Base-by-base conservation (phyloP, 345 rosid genomes). In the Litchi chinensis region DNA sequence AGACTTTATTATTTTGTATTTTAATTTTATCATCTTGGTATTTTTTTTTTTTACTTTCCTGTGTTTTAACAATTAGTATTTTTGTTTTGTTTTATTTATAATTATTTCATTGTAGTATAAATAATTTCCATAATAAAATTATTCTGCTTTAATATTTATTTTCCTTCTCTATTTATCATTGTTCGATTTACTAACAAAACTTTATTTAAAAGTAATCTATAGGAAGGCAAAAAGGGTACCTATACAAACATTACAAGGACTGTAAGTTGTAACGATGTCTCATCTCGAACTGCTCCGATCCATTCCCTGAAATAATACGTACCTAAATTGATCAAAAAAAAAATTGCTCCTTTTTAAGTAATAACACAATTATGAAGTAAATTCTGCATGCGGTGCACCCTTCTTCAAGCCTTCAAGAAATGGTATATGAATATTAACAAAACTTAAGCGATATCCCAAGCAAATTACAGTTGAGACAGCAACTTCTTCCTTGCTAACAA, bases 361-460 rank as follows among this genome's bases (percentile, higher is more conserved):
- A 65, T n/a, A 50, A 48, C 37, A 39, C 5, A 39, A 12, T 26
- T n/a, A n/a, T 39, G n/a, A 60, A 75, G n/a, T 46, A n/a, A 75
- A 44, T 3, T 46, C 43, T 65, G 64, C 60, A 64, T 5, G 28
- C 48, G 10, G 12, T 39, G 22, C 43, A 18, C 43, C 13, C 50
- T 63, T 44, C 28, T 40, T 16, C 1, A 60, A 62, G 57, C n/a
- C 19, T 13, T 52, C 19, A 0, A 10, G 56, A 50, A 50, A 71
- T 1, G 11, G n/a, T 19, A 32, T 39, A 7, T 18, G 48, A 75
- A 66, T 65, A 69, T 64, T 18, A 74, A 5, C 79, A 59, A 75
- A 95, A 93, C 98, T 90, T 92, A 71, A 93, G 94, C 50, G 98
- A 81, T 93, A 95, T 65, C 97, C 95, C 86, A 93, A 82, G 87